phyloP scores from a whole-genome alignment of 2,329 filamentous ascomycete genomes.

The Paramyrothecium roridum region DNA sequence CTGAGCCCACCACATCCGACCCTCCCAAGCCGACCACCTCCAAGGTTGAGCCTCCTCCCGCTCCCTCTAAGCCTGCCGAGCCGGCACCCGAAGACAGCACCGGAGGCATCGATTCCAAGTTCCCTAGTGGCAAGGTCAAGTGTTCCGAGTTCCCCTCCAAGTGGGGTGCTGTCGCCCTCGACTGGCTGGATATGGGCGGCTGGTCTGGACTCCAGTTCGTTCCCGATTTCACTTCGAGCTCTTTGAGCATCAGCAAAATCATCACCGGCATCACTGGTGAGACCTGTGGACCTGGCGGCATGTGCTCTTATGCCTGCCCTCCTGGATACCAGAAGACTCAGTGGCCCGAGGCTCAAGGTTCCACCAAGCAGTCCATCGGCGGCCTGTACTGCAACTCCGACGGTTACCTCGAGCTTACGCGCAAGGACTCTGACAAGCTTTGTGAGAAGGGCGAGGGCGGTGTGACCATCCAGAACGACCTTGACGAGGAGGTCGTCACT shows the following conservation, averaged over 20 bases:
- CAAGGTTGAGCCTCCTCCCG: conserved; percentile 17
- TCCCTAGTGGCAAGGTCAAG: conserved; percentile 70
- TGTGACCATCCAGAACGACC: conserved; percentile 72
- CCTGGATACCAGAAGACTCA: conserved; percentile 88
- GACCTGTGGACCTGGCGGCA: conserved; percentile 58
- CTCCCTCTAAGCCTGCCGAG: conserved; percentile 14
- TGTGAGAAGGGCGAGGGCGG: conserved; percentile 71
- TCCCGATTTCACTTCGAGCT: conserved; percentile 45
- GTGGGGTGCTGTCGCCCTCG: conserved; percentile 73
- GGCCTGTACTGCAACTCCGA: conserved; percentile 74
- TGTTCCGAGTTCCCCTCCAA: conserved; percentile 74
- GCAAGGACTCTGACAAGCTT: conserved; percentile 62
- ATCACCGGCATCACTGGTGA: conserved; percentile 59
- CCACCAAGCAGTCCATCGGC: conserved; percentile 79
- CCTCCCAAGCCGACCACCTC: conserved; percentile 16
- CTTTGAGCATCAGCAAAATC: conserved; percentile 61
- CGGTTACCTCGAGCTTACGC: conserved; percentile 76
- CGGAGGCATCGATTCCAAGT: conserved; percentile 61
- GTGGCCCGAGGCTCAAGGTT: conserved; percentile 77
- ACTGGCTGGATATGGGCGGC: conserved; percentile 67
- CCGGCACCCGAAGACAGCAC: conserved; percentile 12
- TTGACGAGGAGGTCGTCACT: conserved; percentile 63
- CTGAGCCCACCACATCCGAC: conserved; percentile 8
- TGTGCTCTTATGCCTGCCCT: conserved; percentile 95
- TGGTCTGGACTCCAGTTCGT: conserved; percentile 77